These are phyloP conservation scores for Pulicaria dysenterica DNA, from an alignment of 129 eudicot species.

Conservation along the genomic window DNA sequence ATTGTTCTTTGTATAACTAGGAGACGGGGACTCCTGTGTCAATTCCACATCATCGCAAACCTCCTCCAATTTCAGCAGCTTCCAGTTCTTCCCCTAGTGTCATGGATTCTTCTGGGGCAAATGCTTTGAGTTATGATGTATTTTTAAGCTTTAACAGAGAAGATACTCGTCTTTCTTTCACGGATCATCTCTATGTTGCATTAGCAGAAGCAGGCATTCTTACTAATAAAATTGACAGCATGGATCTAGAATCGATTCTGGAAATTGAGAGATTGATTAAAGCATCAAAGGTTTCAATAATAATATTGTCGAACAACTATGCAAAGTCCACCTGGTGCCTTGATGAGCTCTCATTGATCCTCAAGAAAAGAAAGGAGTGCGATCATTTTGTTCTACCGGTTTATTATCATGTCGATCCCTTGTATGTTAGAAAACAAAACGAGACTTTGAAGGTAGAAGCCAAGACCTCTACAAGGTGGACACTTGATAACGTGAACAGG, in stretches of 20 bases:
- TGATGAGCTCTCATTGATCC: conserved; percentile 1
- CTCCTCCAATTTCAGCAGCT: too few species aligned
- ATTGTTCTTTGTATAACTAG: too few species aligned
- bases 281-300: not conserved
- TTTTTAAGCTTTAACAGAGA: conserved; percentile 13
- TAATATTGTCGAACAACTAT: conserved; percentile 11
- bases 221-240: too few species aligned
- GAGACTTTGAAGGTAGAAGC: not conserved
- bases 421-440: conserved; percentile 3
- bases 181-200: conserved; percentile 9
- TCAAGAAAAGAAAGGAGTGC: not conserved
- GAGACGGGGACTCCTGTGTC: too few species aligned
- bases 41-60: too few species aligned
- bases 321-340: not conserved
- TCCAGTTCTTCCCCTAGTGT: too few species aligned
- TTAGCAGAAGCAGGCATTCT: not conserved
- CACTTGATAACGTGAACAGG: not conserved
- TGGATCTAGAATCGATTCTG: too few species aligned
- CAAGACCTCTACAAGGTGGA: not conserved
- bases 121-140: not conserved
- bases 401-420: conserved; percentile 9
- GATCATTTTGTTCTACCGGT: conserved; percentile 16
- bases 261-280: conserved; percentile 4
- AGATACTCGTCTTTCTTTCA: conserved; percentile 11
- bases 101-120: not conserved